These are phyloP conservation scores for Plasmodiophora brassicae DNA, from an alignment of 208 protist genomes.

Conservation along the genomic window DNA sequence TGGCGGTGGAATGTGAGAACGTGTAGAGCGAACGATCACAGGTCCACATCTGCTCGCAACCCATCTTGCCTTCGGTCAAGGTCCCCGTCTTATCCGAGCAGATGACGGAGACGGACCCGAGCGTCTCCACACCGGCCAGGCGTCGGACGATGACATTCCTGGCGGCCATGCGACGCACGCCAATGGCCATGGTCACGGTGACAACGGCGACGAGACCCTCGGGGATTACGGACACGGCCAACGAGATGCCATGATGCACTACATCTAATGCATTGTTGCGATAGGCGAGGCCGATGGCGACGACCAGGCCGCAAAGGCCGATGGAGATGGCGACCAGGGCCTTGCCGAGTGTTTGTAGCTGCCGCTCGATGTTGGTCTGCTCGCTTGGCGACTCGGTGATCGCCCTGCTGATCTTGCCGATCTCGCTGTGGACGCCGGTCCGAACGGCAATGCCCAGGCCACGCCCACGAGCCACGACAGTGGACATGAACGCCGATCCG, in stretches of 20 bases:
- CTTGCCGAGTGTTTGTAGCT: constrained; percentile 79
- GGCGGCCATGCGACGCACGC: constrained; percentile 70
- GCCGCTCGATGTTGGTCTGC: constrained; percentile 71
- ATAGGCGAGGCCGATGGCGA: constrained; percentile 73
- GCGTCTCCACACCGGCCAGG: constrained; percentile 85
- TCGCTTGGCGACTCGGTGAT: constrained; percentile 64
- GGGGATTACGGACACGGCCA: constrained; percentile 91
- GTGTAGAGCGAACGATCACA: not conserved
- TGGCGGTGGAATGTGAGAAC: not conserved
- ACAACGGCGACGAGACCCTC: constrained; percentile 87
- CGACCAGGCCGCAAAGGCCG: constrained; percentile 54
- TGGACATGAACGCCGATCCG: constrained; percentile 77
- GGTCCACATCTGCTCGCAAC: not conserved
- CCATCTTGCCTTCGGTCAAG: constrained; percentile 93
- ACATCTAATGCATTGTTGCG: constrained; percentile 61
- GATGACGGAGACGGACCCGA: constrained; percentile 83
- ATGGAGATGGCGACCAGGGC: constrained; percentile 81
- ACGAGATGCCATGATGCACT: constrained; percentile 58
- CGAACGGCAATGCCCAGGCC: constrained; percentile 78
- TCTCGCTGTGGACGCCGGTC: constrained; percentile 80
- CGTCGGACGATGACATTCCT: constrained; percentile 79
- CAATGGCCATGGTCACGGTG: not conserved
- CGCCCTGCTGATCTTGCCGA: constrained; percentile 76
- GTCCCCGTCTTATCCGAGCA: constrained; percentile 96
- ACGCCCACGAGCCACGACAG: constrained; percentile 76